Conservation (phyloP, 2,329 filamentous ascomycete genomes). For the Fusarium sp. region DNA sequence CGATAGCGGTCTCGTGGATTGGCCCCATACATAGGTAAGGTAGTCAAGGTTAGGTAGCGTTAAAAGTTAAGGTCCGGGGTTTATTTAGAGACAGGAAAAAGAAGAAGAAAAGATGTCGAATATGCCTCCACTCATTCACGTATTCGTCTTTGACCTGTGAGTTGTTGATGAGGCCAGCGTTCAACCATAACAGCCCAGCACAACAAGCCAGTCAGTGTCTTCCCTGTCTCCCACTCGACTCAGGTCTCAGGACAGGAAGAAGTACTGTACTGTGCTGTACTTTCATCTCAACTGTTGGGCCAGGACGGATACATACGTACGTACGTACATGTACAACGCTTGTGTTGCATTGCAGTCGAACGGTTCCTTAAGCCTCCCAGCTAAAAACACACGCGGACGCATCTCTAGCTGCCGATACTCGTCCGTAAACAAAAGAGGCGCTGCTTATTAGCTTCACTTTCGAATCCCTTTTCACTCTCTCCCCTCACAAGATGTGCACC, state of each 20-base stretch:
- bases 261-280: neutral
- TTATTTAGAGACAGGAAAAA: neutral
- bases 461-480: neutral
- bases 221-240: neutral
- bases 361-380: conserved; percentile 17
- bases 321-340: conserved; percentile 1
- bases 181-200: conserved; percentile 1
- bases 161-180: conserved; percentile 10
- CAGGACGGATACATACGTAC: neutral
- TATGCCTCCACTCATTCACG: conserved; percentile 17
- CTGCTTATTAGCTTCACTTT: conserved; percentile 16
- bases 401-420: conserved; percentile 29
- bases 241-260: neutral
- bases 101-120: neutral
- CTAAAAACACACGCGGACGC: conserved; percentile 30
- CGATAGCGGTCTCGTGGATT: conserved; percentile 32
- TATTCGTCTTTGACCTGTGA: conserved; percentile 18
- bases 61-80: neutral
- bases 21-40: neutral
- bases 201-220: neutral
- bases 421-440: neutral
- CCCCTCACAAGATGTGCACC: neutral
- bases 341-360: conserved; percentile 38
- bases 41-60: neutral
- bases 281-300: conserved; percentile 10